phyloP scores from a whole-genome alignment of 176 grass and related monocot species.

The Dendrocalamus sinicus region DNA sequence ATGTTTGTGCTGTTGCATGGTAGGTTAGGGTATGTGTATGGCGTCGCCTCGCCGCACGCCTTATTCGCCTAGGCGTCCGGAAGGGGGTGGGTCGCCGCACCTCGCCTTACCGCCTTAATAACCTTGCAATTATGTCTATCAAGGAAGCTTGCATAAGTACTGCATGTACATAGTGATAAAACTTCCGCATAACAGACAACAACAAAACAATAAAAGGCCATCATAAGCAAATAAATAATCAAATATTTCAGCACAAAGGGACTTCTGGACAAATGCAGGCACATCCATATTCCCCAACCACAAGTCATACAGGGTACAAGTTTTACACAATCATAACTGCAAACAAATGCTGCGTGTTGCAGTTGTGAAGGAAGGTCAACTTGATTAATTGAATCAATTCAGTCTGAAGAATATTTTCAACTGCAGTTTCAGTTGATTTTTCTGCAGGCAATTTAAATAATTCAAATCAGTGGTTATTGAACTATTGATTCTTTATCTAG shows the following conservation, averaged over 20 bases:
- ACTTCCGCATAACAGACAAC: neutral
- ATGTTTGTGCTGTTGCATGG: too few species aligned
- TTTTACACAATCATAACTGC: neutral
- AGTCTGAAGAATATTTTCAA: neutral
- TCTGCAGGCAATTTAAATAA: neutral
- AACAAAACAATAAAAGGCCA: neutral
- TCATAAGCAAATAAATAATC: neutral
- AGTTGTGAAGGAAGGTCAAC: neutral
- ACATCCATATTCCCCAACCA: conserved; percentile 8
- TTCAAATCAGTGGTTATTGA: conserved; percentile 9
- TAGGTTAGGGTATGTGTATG: too few species aligned
- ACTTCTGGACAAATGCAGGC: neutral
- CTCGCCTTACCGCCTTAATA: too few species aligned
- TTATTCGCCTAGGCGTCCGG: too few species aligned
- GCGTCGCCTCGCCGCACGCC: too few species aligned
- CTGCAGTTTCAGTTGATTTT: conserved; percentile 3
- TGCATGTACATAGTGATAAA: neutral
- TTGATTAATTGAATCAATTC: neutral
- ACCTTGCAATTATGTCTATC: neutral
- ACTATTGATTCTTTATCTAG: neutral
- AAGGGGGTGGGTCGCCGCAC: too few species aligned
- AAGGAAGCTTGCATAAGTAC: neutral
- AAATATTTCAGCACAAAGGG: neutral
- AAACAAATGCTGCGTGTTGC: neutral
- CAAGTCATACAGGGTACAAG: neutral